phyloP scores from a whole-genome alignment of 2,329 filamentous ascomycete genomes.

The Colletotrichum sp. region DNA sequence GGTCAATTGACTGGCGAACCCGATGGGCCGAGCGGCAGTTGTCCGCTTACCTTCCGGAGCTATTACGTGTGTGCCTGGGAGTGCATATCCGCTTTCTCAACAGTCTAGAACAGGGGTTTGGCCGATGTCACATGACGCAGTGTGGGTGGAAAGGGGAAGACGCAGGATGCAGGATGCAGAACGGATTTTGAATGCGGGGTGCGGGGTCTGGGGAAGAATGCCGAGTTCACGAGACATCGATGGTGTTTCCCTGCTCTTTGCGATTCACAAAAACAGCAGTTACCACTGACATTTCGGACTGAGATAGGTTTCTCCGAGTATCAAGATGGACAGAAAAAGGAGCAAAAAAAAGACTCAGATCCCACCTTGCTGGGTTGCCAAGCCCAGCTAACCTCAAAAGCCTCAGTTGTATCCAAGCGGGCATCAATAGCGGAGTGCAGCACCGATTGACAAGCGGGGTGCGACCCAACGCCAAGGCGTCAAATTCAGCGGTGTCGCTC shows the following conservation, averaged over 20 bases:
- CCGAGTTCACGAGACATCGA: not conserved
- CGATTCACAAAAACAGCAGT: not conserved
- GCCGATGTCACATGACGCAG: not conserved
- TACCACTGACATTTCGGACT: not conserved
- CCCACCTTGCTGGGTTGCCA: not conserved
- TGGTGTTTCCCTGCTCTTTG: not conserved
- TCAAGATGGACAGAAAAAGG: not conserved
- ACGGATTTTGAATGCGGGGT: not conserved
- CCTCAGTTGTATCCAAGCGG: not conserved
- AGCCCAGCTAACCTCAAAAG: not conserved
- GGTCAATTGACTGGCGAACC: not conserved
- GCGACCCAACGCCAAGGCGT: not conserved
- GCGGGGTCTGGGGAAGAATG: not conserved
- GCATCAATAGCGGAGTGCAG: not conserved
- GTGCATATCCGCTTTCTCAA: not conserved
- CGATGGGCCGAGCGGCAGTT: not conserved
- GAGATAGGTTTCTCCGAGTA: not conserved
- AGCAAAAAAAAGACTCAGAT: not conserved
- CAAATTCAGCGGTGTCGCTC: not conserved
- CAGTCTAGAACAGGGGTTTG: not conserved
- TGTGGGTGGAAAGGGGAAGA: not conserved
- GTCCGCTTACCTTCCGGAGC: not conserved
- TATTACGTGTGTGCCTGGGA: not conserved
- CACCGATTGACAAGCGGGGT: not conserved
- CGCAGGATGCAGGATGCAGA: not conserved